Conservation (phyloP, 129 eudicot genomes). For the Sambucus nigra region DNA sequence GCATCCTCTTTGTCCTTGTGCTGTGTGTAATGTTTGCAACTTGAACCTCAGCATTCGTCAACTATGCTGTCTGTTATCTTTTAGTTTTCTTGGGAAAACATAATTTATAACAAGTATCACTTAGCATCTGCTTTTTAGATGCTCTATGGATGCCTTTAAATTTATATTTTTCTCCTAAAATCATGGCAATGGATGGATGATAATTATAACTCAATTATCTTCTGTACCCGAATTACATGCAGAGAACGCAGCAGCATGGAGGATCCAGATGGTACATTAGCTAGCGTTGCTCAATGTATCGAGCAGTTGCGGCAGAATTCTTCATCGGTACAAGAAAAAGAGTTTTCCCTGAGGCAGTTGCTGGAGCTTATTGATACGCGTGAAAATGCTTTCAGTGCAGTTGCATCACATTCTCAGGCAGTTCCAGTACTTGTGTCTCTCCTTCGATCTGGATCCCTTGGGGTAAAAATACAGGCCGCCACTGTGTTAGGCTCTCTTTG, state of each 20-base stretch:
- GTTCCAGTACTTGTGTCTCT: slow-evolving; percentile 99
- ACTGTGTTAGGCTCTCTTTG: slow-evolving; percentile 87
- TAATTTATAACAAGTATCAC: neutral
- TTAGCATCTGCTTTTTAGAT: neutral
- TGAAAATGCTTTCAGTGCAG: slow-evolving; percentile 95
- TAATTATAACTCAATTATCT: neutral
- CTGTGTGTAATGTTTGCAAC: too few species aligned
- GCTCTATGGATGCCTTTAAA: neutral
- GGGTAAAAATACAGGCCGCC: slow-evolving; percentile 92
- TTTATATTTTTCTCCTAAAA: neutral
- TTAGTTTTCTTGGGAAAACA: too few species aligned
- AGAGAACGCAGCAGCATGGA: slow-evolving; percentile 96
- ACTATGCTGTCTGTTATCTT: too few species aligned
- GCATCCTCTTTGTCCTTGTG: too few species aligned
- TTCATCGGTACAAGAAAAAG: slow-evolving; percentile 82
- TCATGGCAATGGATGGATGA: neutral
- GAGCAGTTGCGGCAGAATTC: slow-evolving; percentile 91
- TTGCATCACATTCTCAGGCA: slow-evolving; percentile 98
- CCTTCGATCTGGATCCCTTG: slow-evolving; percentile 86
- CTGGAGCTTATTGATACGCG: slow-evolving; percentile 82
- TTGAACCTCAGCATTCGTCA: too few species aligned
- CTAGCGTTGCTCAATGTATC: slow-evolving; percentile 98
- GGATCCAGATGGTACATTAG: slow-evolving; percentile 96
- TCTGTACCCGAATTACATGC: slow-evolving; percentile 16
- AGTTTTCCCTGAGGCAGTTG: slow-evolving; percentile 60